phyloP scores from a whole-genome alignment of 345 rosid species.

The Gossypium herbaceum region DNA sequence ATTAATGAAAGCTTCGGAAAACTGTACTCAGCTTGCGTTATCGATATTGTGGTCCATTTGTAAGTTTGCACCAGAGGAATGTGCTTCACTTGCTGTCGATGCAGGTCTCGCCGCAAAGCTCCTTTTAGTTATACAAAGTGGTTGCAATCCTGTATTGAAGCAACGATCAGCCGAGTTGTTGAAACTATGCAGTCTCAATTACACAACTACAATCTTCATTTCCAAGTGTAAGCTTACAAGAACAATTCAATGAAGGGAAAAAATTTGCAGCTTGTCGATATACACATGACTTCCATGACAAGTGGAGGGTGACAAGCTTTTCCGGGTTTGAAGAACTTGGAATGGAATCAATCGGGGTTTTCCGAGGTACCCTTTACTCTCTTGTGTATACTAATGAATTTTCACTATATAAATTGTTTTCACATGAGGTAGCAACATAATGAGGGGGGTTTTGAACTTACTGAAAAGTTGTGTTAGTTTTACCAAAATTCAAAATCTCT shows the following conservation, averaged over 20 bases:
- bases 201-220: slow-evolving; percentile 52
- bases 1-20: slow-evolving; percentile 59
- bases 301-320: slow-evolving; percentile 8
- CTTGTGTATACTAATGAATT: slow-evolving; percentile 19
- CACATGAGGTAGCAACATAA: slow-evolving; percentile 11
- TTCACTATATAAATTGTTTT: neutral
- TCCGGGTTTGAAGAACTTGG: slow-evolving; percentile 1
- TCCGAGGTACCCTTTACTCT: slow-evolving; percentile 16
- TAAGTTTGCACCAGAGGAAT: neutral
- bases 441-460: slow-evolving; percentile 19
- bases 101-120: slow-evolving; percentile 67
- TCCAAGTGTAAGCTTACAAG: slow-evolving; percentile 70
- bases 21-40: slow-evolving; percentile 52
- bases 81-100: slow-evolving; percentile 27
- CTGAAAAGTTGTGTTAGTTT: slow-evolving; percentile 8
- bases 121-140: slow-evolving; percentile 60
- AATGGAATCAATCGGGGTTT: slow-evolving; percentile 9
- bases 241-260: slow-evolving; percentile 42
- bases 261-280: slow-evolving; percentile 17
- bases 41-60: slow-evolving; percentile 22
- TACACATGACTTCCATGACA: neutral
- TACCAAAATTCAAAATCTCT: neutral
- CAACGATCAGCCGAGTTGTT: slow-evolving; percentile 61
- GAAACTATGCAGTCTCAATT: slow-evolving; percentile 62
- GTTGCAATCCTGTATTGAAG: slow-evolving; percentile 51